phyloP scores from a whole-genome alignment of 2,329 filamentous ascomycete species.

The Xylariales sp. region DNA sequence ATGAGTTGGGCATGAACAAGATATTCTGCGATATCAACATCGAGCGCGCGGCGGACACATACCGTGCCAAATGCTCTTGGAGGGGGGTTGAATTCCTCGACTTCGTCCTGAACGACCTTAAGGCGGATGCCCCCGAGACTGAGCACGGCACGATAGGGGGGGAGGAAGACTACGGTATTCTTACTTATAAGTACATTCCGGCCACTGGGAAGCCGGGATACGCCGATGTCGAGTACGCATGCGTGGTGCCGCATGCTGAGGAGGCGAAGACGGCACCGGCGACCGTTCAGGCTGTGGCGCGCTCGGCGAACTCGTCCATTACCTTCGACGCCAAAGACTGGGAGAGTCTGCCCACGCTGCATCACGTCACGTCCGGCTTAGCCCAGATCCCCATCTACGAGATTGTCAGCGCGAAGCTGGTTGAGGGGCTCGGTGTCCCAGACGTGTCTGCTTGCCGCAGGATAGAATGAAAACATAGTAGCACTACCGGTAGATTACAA shows the following conservation, averaged over 20 bases:
- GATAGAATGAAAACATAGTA: constrained; percentile 15
- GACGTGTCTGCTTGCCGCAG: constrained; percentile 31
- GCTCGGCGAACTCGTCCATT: constrained; percentile 37
- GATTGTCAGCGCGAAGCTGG: constrained; percentile 50
- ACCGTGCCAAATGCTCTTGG: constrained; percentile 36
- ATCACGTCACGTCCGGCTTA: constrained; percentile 49
- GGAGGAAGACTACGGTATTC: constrained; percentile 38
- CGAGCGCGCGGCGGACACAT: constrained; percentile 23
- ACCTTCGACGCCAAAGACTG: constrained; percentile 45
- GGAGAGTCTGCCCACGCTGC: constrained; percentile 54
- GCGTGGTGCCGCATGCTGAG: constrained; percentile 29
- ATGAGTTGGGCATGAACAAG: constrained; percentile 61
- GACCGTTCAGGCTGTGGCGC: constrained; percentile 26
- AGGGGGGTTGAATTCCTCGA: constrained; percentile 34
- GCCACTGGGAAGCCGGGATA: constrained; percentile 44
- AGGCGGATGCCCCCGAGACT: constrained; percentile 17
- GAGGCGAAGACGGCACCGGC: constrained; percentile 25
- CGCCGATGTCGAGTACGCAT: constrained; percentile 50
- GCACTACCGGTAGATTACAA: too few species aligned
- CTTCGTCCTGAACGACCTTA: constrained; percentile 30
- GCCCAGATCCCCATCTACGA: constrained; percentile 54
- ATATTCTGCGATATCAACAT: constrained; percentile 48
- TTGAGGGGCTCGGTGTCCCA: constrained; percentile 48
- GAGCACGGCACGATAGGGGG: constrained; percentile 16
- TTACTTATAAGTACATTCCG: constrained; percentile 56